A percentile compares a stretch with the other conserved stretches of the same genome.
These are phyloP conservation scores for Oryza officinalis DNA, from an alignment of 176 grass and related monocot species.

Conservation along the genomic window DNA sequence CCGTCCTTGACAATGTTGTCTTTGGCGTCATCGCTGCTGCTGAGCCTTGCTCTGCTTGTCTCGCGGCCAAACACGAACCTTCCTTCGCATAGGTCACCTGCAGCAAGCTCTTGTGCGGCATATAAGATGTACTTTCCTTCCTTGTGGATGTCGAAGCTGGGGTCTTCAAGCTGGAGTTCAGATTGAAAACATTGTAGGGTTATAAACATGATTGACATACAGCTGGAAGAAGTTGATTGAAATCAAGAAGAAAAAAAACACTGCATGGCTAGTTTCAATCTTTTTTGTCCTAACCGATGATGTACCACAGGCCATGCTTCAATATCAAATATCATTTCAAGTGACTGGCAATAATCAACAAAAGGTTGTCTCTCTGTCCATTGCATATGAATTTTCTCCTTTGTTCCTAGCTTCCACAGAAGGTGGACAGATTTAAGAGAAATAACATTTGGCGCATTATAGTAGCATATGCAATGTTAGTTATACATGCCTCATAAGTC, in stretches of 20 bases:
- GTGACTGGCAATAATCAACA: neutral
- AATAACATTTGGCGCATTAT: neutral
- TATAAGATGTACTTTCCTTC: slow-evolving; percentile 88
- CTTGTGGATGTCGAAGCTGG: slow-evolving; percentile 80
- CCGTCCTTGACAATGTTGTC: slow-evolving; percentile 60
- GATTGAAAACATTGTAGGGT: slow-evolving; percentile 27
- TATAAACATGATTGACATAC: neutral
- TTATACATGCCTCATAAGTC: neutral
- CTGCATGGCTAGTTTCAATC: neutral
- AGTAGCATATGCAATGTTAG: neutral
- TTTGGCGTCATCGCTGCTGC: slow-evolving; percentile 42
- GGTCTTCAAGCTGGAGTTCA: slow-evolving; percentile 73
- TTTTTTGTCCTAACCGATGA: neutral
- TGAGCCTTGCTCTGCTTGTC: slow-evolving; percentile 46
- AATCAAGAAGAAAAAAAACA: neutral
- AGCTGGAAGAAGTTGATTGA: neutral
- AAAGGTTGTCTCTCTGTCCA: neutral
- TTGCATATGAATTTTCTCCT: neutral
- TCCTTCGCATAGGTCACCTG: slow-evolving; percentile 90
- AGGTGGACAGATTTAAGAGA: neutral
- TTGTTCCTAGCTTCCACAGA: slow-evolving; percentile 1
- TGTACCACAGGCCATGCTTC: slow-evolving; percentile 23
- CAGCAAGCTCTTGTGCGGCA: slow-evolving; percentile 83
- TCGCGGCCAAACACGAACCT: slow-evolving; percentile 92
- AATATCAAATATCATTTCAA: neutral